Percentiles rank a stretch among this genome's conserved stretches.
Conservation (phyloP, 495 filamentous ascomycete genomes). For the Penicillium verhagenii region DNA sequence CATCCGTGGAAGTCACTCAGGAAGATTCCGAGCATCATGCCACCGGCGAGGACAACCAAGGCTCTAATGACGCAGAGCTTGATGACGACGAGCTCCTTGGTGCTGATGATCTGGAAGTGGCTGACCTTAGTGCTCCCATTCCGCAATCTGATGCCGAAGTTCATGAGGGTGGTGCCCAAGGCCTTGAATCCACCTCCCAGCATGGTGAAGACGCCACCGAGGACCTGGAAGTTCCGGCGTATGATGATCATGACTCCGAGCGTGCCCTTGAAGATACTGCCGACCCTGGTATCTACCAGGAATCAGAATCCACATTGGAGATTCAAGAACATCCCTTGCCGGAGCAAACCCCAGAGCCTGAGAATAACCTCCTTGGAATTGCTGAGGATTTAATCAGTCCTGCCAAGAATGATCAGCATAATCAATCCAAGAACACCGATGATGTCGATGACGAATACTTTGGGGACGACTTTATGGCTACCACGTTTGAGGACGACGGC, state of each 20-base stretch:
- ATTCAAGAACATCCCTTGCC: constrained; percentile 12
- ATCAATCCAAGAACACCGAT: constrained; percentile 24
- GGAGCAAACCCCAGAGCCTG: constrained; percentile 21
- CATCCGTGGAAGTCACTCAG: constrained; percentile 6
- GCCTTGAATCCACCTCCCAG: not conserved
- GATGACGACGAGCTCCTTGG: constrained; percentile 2
- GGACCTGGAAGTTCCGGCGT: constrained; percentile 15
- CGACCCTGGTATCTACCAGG: constrained; percentile 14
- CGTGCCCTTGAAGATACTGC: constrained; percentile 14
- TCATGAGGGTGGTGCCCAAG: not conserved
- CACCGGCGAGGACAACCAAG: constrained; percentile 9
- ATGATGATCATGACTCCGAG: constrained; percentile 17
- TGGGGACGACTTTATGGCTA: constrained; percentile 12
- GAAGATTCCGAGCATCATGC: constrained; percentile 9
- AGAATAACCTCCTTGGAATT: constrained; percentile 33
- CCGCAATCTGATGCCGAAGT: constrained; percentile 12
- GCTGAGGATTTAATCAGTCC: constrained; percentile 33
- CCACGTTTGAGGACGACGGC: constrained; percentile 12
- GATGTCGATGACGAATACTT: constrained; percentile 12
- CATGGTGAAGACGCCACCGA: constrained; percentile 5
- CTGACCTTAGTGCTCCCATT: constrained; percentile 17
- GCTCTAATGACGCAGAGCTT: constrained; percentile 8
- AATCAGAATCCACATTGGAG: constrained; percentile 18
- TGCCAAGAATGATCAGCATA: constrained; percentile 12
- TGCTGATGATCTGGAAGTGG: constrained; percentile 13